Conservation (phyloP, 2,329 filamentous ascomycete genomes). For the Verruconis gallopava region DNA sequence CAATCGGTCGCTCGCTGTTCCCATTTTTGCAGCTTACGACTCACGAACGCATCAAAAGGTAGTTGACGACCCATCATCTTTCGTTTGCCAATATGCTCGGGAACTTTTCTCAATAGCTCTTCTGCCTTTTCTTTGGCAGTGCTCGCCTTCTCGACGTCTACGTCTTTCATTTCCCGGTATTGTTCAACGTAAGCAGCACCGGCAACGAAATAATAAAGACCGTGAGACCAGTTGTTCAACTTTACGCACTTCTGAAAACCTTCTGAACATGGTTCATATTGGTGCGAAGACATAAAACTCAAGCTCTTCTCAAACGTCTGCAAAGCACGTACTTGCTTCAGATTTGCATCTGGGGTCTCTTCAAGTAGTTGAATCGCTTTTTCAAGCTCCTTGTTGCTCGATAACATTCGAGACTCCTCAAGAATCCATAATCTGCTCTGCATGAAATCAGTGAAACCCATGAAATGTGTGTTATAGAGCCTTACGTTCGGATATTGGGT, state of each 20-base stretch:
- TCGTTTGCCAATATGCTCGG: constrained; percentile 68
- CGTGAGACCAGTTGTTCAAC: constrained; percentile 83
- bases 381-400: constrained; percentile 52
- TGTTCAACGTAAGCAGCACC: constrained; percentile 67
- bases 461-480: background rate
- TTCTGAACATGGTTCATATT: constrained; percentile 60
- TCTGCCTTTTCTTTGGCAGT: constrained; percentile 39
- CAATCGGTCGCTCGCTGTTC: constrained; percentile 59
- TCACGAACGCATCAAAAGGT: constrained; percentile 77
- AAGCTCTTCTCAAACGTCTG: constrained; percentile 75
- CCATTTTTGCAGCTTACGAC: constrained; percentile 80
- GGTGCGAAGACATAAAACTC: constrained; percentile 64
- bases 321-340: constrained; percentile 80
- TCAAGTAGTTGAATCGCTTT: constrained; percentile 54
- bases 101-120: constrained; percentile 57
- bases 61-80: constrained; percentile 79
- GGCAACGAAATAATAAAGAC: constrained; percentile 80
- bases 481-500: constrained; percentile 53
- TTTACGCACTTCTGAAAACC: constrained; percentile 64
- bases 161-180: constrained; percentile 50
- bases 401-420: constrained; percentile 70
- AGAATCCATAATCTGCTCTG: constrained; percentile 68
- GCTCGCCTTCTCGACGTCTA: constrained; percentile 34
- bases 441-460: background rate
- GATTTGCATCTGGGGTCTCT: constrained; percentile 48